Base-by-base conservation (phyloP, 2,329 filamentous ascomycete species). In the Sclerotiophoma versabilis region DNA sequence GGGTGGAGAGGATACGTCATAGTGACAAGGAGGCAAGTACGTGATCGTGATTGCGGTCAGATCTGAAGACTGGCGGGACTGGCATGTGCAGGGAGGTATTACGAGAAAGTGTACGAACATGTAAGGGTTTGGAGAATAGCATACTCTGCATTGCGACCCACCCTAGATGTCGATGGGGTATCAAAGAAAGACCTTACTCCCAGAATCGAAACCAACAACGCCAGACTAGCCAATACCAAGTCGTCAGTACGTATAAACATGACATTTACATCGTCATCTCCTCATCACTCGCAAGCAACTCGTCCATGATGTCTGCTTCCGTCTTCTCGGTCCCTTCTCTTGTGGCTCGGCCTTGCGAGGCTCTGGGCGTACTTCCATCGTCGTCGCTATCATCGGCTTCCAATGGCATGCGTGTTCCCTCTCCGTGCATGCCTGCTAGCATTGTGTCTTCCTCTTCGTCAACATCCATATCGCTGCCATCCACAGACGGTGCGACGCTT, bases 301-400 rank as follows among this genome's bases (percentile, higher is more conserved):
- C 63, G 54, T 73, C 68, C 59, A 74, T 64, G 45, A 74, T 74
- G 51, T 74, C 71, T 15, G 64, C 63, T 41, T 72, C 71, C 3
- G 67, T 72, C n/a, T 71, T 61, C 38, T 19, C 53, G 39, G 14
- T 37, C 44, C 37, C 47, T 37, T 19, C 51, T 54, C 45, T 42
- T 12, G 27, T 34, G 9, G 32, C 10, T 7, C 37, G 51, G 12
- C 14, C 14, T 8, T 12, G 15, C 8, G 44, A 29, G n/a, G 36
- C 23, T 10, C 38, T 49, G 15, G 44, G 46, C 12, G 49, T 46
- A 12, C 43, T 48, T 43, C 55, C 58, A 30, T 60, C 42, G 6
- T 62, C 56, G 2, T 68, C 65, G 10, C 69, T 65, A 3, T 65
- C 65, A 1, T 59, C 60, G 2, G 64, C 63, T 32, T 68, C 66